Percentiles rank a stretch among this genome's conserved stretches.
These are phyloP conservation scores for Moricandia moricandioides DNA, from an alignment of 345 rosid genomes.

Conservation along the genomic window DNA sequence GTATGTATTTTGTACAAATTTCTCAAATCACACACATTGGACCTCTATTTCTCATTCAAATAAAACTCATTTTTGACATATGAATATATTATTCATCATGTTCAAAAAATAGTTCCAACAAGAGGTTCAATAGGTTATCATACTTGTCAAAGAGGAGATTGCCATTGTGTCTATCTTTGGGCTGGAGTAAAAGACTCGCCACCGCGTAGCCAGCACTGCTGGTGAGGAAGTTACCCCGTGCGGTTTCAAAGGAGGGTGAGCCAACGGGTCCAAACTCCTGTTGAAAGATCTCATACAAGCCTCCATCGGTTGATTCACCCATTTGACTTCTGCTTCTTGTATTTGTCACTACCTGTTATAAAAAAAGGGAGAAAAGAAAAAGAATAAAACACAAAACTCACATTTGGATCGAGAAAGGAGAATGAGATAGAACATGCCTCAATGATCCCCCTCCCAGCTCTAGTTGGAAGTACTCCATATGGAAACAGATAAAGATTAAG, in stretches of 20 bases:
- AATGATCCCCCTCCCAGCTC: constrained; percentile 79
- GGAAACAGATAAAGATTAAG: constrained; percentile 80
- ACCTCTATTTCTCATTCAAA: no score
- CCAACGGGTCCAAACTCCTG: constrained; percentile 90
- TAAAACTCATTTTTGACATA: no score
- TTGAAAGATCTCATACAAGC: constrained; percentile 88
- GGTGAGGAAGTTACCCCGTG: constrained; percentile 69
- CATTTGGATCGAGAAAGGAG: neutral
- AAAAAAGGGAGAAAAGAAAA: neutral
- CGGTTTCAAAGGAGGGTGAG: constrained; percentile 72
- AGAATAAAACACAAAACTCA: neutral
- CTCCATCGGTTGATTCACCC: constrained; percentile 96
- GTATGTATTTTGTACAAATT: no score
- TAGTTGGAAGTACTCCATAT: constrained; percentile 96
- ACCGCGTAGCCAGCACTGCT: constrained; percentile 98
- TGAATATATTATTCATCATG: no score
- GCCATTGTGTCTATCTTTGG: constrained; percentile 92
- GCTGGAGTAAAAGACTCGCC: constrained; percentile 87
- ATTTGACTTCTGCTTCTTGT: constrained; percentile 88
- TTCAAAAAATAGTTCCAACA: no score
- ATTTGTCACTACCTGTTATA: constrained; percentile 73
- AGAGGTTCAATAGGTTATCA: neutral
- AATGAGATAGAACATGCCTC: constrained; percentile 48
- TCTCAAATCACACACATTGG: no score
- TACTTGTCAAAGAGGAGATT: constrained; percentile 85